Conservation (phyloP, 2,329 filamentous ascomycete genomes). For the Neonectria sp. region DNA sequence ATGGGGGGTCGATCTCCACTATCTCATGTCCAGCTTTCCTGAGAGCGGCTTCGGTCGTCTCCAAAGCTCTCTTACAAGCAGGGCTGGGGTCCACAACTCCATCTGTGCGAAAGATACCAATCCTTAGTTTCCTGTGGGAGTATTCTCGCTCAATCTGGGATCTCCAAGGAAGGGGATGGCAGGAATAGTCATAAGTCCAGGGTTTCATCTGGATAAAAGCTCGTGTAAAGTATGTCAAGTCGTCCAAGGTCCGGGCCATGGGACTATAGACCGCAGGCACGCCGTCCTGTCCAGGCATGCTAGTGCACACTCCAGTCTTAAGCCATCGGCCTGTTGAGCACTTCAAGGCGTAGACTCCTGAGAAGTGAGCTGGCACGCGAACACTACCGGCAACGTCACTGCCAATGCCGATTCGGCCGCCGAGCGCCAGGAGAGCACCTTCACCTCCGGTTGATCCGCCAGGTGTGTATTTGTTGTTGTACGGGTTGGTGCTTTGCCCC, state of each 20-base stretch:
- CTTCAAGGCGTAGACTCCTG: slow-evolving; percentile 87
- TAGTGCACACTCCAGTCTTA: slow-evolving; percentile 85
- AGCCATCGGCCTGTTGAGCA: slow-evolving; percentile 94
- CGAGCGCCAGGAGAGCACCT: slow-evolving; percentile 84
- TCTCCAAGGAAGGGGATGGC: slow-evolving; percentile 89
- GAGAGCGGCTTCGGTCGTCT: slow-evolving; percentile 79
- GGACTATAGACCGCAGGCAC: slow-evolving; percentile 91
- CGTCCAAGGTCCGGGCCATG: slow-evolving; percentile 89
- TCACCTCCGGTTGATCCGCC: slow-evolving; percentile 93
- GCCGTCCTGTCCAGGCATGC: slow-evolving; percentile 94
- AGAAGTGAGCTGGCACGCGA: slow-evolving; percentile 88
- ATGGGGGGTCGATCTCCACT: slow-evolving; percentile 73
- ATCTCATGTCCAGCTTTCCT: slow-evolving; percentile 82
- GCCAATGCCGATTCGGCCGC: slow-evolving; percentile 89
- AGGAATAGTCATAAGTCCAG: slow-evolving; percentile 90
- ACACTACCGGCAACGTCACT: slow-evolving; percentile 94
- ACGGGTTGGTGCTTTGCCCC: slow-evolving; percentile 87
- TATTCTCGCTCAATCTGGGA: slow-evolving; percentile 72
- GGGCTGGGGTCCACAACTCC: slow-evolving; percentile 89
- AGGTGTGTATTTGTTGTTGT: slow-evolving; percentile 86
- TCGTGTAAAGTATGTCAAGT: slow-evolving; percentile 87
- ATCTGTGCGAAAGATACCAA: slow-evolving; percentile 86
- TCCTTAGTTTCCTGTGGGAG: slow-evolving; percentile 73
- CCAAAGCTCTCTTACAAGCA: slow-evolving; percentile 83
- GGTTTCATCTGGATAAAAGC: slow-evolving; percentile 85